Evolutionary conservation across 2,329 filamentous ascomycete species (phyloP).

Genomic region (Gremmenia infestans): DNA sequence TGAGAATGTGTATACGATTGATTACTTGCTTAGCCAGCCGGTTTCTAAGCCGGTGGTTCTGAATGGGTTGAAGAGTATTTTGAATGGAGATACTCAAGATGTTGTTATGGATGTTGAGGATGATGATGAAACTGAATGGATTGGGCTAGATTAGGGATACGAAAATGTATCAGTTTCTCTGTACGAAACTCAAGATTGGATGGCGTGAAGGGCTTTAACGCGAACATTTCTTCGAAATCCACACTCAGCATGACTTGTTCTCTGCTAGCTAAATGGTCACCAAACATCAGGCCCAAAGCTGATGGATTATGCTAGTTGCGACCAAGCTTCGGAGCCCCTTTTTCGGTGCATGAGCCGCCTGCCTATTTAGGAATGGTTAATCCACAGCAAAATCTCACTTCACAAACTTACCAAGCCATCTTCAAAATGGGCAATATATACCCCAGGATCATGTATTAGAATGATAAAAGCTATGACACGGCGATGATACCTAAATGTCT

Average conservation of each 20-base stretch:
- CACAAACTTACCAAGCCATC: background rate
- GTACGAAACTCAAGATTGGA: background rate
- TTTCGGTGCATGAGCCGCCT: background rate
- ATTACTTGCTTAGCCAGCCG: slow-evolving; percentile 65
- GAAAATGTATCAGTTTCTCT: background rate
- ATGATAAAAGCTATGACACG: too few relatives aligned
- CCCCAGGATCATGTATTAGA: background rate
- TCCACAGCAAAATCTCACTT: background rate
- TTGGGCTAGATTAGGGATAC: slow-evolving; percentile 43
- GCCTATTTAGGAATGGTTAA: background rate
- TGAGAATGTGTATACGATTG: slow-evolving; percentile 83
- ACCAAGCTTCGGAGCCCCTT: too few relatives aligned
- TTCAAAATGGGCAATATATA: background rate
- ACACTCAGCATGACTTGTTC: too few relatives aligned
- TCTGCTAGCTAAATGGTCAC: too few relatives aligned
- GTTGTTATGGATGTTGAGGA: slow-evolving; percentile 31
- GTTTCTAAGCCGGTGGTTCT: slow-evolving; percentile 22
- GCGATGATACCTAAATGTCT: too few relatives aligned
- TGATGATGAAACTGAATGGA: slow-evolving; percentile 45
- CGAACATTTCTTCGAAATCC: too few relatives aligned
- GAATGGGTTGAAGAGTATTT: slow-evolving; percentile 24
- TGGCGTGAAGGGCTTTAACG: too few relatives aligned
- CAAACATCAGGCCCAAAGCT: too few relatives aligned
- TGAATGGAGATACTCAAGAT: slow-evolving; percentile 31
- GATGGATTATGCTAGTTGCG: too few relatives aligned